These are phyloP conservation scores for Umbelopsis isabellina DNA, from an alignment of 192 early-diverging fungal species.

Conservation along the genomic window DNA sequence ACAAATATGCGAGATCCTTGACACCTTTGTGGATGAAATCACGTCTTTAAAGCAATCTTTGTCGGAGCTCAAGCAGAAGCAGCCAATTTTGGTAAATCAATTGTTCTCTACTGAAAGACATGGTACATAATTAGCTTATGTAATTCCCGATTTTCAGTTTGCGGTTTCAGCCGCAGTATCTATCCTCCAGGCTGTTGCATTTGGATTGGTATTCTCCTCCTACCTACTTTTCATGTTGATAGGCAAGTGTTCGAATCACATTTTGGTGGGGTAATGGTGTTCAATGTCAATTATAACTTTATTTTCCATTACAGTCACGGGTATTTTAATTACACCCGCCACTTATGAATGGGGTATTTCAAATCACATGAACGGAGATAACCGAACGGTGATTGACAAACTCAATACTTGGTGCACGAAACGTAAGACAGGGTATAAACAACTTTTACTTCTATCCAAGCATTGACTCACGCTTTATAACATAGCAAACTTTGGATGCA, in stretches of 20 bases:
- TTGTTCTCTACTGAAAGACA: neutral
- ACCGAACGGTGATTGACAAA: neutral
- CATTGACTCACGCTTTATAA: neutral
- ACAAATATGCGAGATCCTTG: slow-evolving; percentile 18
- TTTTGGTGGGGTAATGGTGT: neutral
- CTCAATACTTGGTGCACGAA: neutral
- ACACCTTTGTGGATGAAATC: neutral
- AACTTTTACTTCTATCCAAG: neutral
- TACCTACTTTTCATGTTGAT: neutral
- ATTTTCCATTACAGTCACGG: neutral
- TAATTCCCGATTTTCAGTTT: neutral
- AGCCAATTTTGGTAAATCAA: neutral
- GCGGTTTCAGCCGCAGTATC: neutral
- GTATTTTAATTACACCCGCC: neutral
- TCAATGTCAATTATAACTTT: neutral
- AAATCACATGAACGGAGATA: slow-evolving; percentile 9
- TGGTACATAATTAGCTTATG: neutral
- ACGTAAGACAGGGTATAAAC: neutral
- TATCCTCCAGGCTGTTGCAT: neutral
- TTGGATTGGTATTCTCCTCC: neutral
- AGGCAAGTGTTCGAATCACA: neutral
- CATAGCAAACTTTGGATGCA: neutral
- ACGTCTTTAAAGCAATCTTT: neutral
- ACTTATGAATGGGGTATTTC: slow-evolving; percentile 7
- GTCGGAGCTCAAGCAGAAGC: neutral